These are phyloP conservation scores for Stagonosporopsis tanaceti DNA, from an alignment of 2,329 filamentous ascomycete genomes.

Conservation along the genomic window DNA sequence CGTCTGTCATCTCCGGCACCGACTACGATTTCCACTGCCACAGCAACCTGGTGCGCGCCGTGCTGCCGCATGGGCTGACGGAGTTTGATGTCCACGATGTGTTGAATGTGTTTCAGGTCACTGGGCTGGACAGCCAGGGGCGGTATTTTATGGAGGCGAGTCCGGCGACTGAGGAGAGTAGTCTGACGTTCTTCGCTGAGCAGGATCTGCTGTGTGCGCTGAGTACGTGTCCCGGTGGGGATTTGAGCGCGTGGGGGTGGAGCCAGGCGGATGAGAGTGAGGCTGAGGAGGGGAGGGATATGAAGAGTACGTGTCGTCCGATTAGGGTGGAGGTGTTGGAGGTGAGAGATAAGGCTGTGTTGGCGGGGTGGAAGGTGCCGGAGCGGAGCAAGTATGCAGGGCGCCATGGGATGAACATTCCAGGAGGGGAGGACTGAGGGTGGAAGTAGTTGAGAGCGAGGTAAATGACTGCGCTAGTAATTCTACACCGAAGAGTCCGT, in stretches of 20 bases:
- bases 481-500: no score
- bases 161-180: constrained; percentile 47
- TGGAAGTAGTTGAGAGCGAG: no score
- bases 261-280: constrained; percentile 61
- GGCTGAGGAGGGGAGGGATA: constrained; percentile 58
- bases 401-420: constrained; percentile 69
- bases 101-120: constrained; percentile 86
- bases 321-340: constrained; percentile 77
- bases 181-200: constrained; percentile 82
- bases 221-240: constrained; percentile 79
- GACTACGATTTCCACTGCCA: constrained; percentile 85
- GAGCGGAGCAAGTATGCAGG: constrained; percentile 69
- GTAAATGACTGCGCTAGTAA: no score
- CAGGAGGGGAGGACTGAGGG: constrained; percentile 45
- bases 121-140: constrained; percentile 69
- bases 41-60: constrained; percentile 78
- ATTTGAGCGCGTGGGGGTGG: constrained; percentile 84
- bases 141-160: constrained; percentile 63
- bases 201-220: constrained; percentile 74
- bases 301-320: constrained; percentile 69
- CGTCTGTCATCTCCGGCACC: constrained; percentile 73
- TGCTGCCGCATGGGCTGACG: constrained; percentile 71
- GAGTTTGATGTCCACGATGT: constrained; percentile 86
- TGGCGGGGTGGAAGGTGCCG: constrained; percentile 68
- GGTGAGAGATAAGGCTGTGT: constrained; percentile 59